A percentile compares a stretch with the other conserved stretches of the same genome.
Conservation (phyloP, 306 rosid species). For the Sindora glabra region DNA sequence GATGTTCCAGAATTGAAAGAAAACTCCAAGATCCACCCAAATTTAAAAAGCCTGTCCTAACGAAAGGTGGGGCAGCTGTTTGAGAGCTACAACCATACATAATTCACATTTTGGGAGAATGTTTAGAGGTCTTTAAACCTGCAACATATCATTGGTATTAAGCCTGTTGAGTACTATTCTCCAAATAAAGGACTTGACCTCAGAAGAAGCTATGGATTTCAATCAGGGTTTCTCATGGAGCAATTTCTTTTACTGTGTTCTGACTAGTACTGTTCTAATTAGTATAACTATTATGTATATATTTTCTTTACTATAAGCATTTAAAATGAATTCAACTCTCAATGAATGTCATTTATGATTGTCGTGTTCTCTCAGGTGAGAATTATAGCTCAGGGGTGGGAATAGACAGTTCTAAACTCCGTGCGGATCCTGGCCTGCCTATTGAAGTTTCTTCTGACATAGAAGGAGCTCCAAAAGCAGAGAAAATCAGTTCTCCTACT, state of each 20-base stretch:
- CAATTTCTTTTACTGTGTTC: neutral
- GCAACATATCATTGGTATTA: too few relatives aligned
- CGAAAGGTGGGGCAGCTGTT: too few relatives aligned
- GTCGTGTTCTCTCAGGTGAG: conserved; percentile 53
- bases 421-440: conserved; percentile 83
- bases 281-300: neutral
- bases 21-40: too few relatives aligned
- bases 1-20: too few relatives aligned
- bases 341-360: neutral
- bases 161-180: too few relatives aligned
- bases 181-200: too few relatives aligned
- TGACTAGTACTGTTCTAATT: neutral
- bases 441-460: conserved; percentile 38
- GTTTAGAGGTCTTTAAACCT: too few relatives aligned
- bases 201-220: too few relatives aligned
- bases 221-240: too few relatives aligned
- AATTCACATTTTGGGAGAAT: too few relatives aligned
- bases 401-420: conserved; percentile 71
- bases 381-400: conserved; percentile 57
- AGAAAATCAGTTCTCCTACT: conserved; percentile 30
- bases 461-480: conserved; percentile 39
- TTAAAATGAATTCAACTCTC: neutral
- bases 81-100: too few relatives aligned
- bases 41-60: too few relatives aligned
- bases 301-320: neutral